Base-by-base conservation (phyloP, 2,329 filamentous ascomycete species). In the Chaetomium sp. region DNA sequence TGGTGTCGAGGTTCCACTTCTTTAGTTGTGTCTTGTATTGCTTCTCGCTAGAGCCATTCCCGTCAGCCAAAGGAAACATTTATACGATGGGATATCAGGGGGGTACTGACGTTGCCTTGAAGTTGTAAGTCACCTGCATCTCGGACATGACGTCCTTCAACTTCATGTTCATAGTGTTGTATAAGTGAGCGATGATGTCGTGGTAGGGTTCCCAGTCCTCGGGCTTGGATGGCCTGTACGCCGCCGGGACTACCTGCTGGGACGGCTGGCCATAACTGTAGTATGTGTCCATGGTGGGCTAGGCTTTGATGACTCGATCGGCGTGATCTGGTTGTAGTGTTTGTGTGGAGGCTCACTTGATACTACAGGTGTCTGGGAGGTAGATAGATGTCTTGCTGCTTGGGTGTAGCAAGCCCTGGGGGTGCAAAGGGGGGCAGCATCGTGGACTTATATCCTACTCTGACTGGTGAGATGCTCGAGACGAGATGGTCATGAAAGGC, bases 111-210 rank as follows among this genome's bases (percentile, higher is more conserved):
- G 74, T 76, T 12, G 73, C 74, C 27, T 72, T 73, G 70, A 76
- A 76, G 51, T 50, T 60, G 57, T 75, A 70, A 0, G 62, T 63
- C 13, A 45, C 53, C 47, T 75, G 67, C 74, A 76, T 76, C 45
- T 78, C 74, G n/a, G 72, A 71, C 71, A 78, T 77, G 35, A 76
- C 76, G 12, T 77, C 73, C 33, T 76, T 75, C 21, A 78, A 71
- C 66, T 75, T 78, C 62, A 67, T 76, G 47, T 66, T 66, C 67
- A 77, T 74, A 25, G 70, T 70, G 42, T 67, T 71, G 67, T 76
- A 76, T 8, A 75, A 67, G 21, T 70, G 64, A 6, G 70, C 68
- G 49, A 76, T 75, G 59, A 70, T 57, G 6, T 70, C 71, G 6
- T 70, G 68, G 63, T 73, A 75, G 2, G 73, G 71, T 65, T 76